These are phyloP conservation scores for Aspergillus nidulans DNA, from an alignment of 495 filamentous ascomycete genomes.

Conservation along the genomic window DNA sequence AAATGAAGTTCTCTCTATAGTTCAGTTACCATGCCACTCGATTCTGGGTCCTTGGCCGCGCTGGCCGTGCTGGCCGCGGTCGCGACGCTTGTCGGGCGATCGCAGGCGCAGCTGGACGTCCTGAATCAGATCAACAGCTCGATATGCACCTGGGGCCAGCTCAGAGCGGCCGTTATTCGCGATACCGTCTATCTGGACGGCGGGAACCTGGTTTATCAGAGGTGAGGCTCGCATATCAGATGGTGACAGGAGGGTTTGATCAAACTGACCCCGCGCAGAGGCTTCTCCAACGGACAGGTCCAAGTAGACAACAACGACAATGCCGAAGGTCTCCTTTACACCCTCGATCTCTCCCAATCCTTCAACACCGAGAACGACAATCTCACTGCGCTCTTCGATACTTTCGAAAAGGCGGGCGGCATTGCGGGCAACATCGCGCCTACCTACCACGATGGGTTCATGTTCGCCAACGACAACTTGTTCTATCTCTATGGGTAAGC, in stretches of 20 bases:
- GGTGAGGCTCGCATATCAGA: conserved; percentile 19
- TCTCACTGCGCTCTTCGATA: conserved; percentile 45
- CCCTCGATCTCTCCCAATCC: conserved; percentile 53
- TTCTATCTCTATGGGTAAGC: conserved; percentile 43
- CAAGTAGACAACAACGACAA: conserved; percentile 21
- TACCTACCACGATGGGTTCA: conserved; percentile 56
- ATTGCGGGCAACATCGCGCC: conserved; percentile 53
- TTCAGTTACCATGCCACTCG: background rate
- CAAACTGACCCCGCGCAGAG: background rate
- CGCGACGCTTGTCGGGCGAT: conserved; percentile 16
- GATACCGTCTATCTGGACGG: conserved; percentile 70
- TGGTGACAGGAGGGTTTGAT: background rate
- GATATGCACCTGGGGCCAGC: conserved; percentile 53
- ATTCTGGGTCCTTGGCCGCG: too few species aligned
- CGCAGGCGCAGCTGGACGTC: conserved; percentile 12
- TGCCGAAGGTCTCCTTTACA: conserved; percentile 44
- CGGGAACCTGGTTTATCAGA: conserved; percentile 49
- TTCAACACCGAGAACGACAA: conserved; percentile 50
- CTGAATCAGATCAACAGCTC: conserved; percentile 42
- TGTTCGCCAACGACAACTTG: conserved; percentile 62
- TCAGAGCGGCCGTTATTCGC: conserved; percentile 53
- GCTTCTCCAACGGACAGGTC: background rate
- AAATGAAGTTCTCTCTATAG: background rate
- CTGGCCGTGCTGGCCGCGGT: background rate
- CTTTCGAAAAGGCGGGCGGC: conserved; percentile 36